Evolutionary conservation across 345 rosid genomes (phyloP), one percentile per base, ranked within the genome.

Genomic region (Noccaea caerulescens): DNA sequence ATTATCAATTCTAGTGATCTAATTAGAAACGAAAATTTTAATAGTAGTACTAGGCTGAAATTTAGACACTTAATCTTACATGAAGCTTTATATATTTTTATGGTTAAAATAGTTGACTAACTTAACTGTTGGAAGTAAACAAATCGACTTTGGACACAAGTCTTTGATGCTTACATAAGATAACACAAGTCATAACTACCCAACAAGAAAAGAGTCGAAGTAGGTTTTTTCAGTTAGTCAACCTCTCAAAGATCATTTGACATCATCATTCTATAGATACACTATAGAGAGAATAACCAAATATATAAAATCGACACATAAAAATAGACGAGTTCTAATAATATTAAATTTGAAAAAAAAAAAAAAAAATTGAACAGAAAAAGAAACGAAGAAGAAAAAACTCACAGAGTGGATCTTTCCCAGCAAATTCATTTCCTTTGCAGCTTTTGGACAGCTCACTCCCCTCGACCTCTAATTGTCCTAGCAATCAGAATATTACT

Each of bases 201-300:
- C 79, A 68, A 69, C 66, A 27, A 55, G 20, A 76, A 25, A 25
- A 63, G 66, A 54, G 39, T 69, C 20, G 47, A 56, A 75, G 70
- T 63, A 54, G 75, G 70, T 16, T 75, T 69, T 68, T 75, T 69
- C 79, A 47, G 75, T 75, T 75, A 69, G 75, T 75, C 79, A 75
- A 75, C 75, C 75, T 61, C 63, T 68, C 72, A 67, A 4, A 50
- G 4, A 59, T 67, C 73, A 68, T 68, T 61, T 75, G 51, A 68
- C 74, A 69, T 68, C 79, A 68, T 62, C 69, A 33, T 62, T 39
- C 14, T 30, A 25, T n/a, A 55, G 18, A 16, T 16, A 16, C 0
- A 64, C 41, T 12, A 34, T 30, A 47, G n/a, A 63, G 37, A 43
- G n/a, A 51, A 20, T 3, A 50, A 59, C 49, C 57, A 74, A 67